Evolutionary conservation across 1,284 basidiomycete species (phyloP).

Genomic region (Trichosporon sp.): DNA sequence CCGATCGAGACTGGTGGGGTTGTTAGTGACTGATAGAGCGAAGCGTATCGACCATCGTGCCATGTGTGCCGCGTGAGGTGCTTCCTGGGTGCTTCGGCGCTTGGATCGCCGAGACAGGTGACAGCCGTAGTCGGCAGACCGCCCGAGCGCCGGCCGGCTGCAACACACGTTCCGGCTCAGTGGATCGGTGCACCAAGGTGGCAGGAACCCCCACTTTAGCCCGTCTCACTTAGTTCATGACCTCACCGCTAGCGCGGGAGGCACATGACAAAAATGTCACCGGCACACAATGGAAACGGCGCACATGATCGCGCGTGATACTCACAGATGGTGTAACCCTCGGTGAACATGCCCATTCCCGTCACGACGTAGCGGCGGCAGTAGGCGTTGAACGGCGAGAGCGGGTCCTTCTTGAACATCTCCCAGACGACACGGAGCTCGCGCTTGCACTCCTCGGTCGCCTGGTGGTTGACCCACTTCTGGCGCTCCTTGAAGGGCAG

Average conservation of each 20-base stretch:
- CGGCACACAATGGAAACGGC: neutral
- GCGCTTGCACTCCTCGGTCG: conserved; percentile 49
- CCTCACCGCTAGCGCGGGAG: neutral
- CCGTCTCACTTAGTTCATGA: neutral
- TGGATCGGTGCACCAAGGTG: neutral
- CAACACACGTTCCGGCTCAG: neutral
- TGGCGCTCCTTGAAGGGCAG: conserved; percentile 39
- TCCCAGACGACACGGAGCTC: conserved; percentile 50
- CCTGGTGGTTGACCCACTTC: conserved; percentile 51
- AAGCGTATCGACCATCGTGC: no score
- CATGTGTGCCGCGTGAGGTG: neutral
- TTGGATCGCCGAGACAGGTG: neutral
- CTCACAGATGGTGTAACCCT: conserved; percentile 46
- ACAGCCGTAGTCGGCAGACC: neutral
- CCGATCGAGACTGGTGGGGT: conserved; percentile 53
- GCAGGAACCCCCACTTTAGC: neutral
- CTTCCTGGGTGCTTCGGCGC: neutral
- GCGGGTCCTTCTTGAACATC: conserved; percentile 55
- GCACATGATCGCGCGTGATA: neutral
- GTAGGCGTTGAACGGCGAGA: conserved; percentile 52
- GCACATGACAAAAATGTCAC: neutral
- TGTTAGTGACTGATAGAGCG: neutral
- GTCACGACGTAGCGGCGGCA: conserved; percentile 53
- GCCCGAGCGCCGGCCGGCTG: neutral
- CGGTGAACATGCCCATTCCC: conserved; percentile 56